Evolutionary conservation across 179 eudicot genomes (phyloP).

Genomic region (Carnegiea gigantea): DNA sequence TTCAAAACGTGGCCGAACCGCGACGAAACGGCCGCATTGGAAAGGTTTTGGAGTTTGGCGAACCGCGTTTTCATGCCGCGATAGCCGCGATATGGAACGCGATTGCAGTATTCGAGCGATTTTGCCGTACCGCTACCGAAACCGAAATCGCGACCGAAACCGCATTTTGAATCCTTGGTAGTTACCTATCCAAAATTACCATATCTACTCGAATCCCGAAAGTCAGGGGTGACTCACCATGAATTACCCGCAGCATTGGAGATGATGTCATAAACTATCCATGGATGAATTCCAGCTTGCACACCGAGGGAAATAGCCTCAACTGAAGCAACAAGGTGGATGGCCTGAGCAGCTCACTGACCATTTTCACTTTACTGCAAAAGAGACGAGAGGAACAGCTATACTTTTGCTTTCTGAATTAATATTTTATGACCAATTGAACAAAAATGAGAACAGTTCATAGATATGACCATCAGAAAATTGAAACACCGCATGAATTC

Average conservation of each 20-base stretch:
- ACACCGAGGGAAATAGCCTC: conserved; percentile 95
- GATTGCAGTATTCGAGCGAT: too few species aligned
- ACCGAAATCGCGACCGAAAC: too few species aligned
- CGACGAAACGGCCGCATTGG: too few species aligned
- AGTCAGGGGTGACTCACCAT: conserved; percentile 47
- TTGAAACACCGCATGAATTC: background rate
- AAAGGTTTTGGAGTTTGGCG: too few species aligned
- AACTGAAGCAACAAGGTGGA: conserved; percentile 91
- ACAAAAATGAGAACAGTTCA: background rate
- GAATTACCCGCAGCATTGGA: conserved; percentile 99
- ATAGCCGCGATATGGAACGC: too few species aligned
- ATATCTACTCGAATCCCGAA: too few species aligned
- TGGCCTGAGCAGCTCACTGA: conserved; percentile 79
- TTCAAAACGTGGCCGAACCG: too few species aligned
- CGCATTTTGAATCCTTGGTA: too few species aligned
- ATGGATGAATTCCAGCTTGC: conserved; percentile 92
- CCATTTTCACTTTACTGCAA: conserved; percentile 90
- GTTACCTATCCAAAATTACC: background rate
- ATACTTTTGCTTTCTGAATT: background rate
- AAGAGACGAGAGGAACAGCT: background rate
- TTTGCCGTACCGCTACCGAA: too few species aligned
- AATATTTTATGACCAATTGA: background rate
- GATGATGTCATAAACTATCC: conserved; percentile 84
- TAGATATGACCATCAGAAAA: background rate
- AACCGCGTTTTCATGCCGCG: too few species aligned